phyloP scores from a whole-genome alignment of 257 asterid genomes.

The Scutellaria galericulata region DNA sequence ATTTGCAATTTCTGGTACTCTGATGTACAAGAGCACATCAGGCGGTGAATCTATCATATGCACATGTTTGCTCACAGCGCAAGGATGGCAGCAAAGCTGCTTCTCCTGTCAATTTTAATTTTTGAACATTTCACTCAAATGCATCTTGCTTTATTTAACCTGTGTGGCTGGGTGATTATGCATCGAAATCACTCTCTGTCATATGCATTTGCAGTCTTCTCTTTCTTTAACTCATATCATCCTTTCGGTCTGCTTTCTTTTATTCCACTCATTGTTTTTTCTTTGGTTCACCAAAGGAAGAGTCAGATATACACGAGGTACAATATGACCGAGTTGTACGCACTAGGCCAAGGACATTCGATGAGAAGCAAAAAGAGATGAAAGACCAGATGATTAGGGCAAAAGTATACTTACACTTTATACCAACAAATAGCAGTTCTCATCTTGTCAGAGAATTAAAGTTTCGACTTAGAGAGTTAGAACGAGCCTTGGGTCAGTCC shows the following conservation, averaged over 20 bases:
- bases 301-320: conserved; percentile 38
- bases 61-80: conserved; percentile 16
- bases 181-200: conserved; percentile 18
- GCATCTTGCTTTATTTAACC: conserved; percentile 26
- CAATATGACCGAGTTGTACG: conserved; percentile 43
- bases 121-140: conserved; percentile 2
- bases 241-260: conserved; percentile 10
- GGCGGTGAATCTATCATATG: conserved; percentile 27
- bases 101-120: conserved; percentile 13
- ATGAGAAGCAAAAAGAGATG: conserved; percentile 80
- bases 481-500: conserved; percentile 64
- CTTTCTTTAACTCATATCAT: conserved; percentile 16
- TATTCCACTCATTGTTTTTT: conserved; percentile 26
- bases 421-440: conserved; percentile 70
- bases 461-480: conserved; percentile 83
- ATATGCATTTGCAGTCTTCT: not conserved
- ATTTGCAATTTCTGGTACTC: conserved; percentile 20
- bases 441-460: conserved; percentile 86
- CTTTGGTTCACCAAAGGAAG: conserved; percentile 54
- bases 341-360: conserved; percentile 44
- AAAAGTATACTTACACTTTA: conserved; percentile 64
- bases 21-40: conserved; percentile 11
- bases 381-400: conserved; percentile 89
- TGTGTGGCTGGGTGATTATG: conserved; percentile 25
- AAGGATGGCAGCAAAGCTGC: conserved; percentile 30